These are phyloP conservation scores for Clathrus columnatus DNA, from an alignment of 768 basidiomycete genomes.

Conservation along the genomic window DNA sequence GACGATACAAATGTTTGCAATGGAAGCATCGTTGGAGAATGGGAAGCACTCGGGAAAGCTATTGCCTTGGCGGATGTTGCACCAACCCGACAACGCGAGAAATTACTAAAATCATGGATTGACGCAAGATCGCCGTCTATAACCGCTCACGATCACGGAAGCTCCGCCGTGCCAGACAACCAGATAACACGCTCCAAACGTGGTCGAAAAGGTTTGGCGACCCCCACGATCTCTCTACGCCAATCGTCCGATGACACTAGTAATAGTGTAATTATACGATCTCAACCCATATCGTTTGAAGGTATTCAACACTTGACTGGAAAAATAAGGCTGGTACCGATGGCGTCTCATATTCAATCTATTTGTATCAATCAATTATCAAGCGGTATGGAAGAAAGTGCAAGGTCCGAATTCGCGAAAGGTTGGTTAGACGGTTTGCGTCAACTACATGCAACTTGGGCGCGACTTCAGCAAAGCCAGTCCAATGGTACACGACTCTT, in stretches of 20 bases:
- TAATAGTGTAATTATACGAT: slow-evolving; percentile 13
- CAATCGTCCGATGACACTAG: slow-evolving; percentile 26
- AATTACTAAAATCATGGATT: slow-evolving; percentile 43
- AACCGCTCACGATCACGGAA: slow-evolving; percentile 11
- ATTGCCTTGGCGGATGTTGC: slow-evolving; percentile 55
- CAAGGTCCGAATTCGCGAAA: slow-evolving; percentile 44
- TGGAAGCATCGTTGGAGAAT: slow-evolving; percentile 46
- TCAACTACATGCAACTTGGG: slow-evolving; percentile 41
- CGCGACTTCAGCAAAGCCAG: slow-evolving; percentile 33
- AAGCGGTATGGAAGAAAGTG: slow-evolving; percentile 28
- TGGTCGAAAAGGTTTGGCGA: slow-evolving; percentile 57
- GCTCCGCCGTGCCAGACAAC: not conserved
- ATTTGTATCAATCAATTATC: slow-evolving; percentile 33
- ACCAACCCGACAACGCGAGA: slow-evolving; percentile 60
- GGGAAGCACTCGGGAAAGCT: slow-evolving; percentile 50
- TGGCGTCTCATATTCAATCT: slow-evolving; percentile 38
- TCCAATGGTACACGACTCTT: slow-evolving; percentile 38
- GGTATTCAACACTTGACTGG: slow-evolving; percentile 12
- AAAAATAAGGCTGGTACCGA: slow-evolving; percentile 51
- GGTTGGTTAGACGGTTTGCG: slow-evolving; percentile 58
- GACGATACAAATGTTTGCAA: slow-evolving; percentile 53
- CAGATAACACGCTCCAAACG: slow-evolving; percentile 21
- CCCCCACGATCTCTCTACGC: slow-evolving; percentile 51
- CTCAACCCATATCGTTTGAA: slow-evolving; percentile 11
- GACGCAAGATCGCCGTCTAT: slow-evolving; percentile 22